Conservation (phyloP, 352 stramenopile genomes). For the Peronospora destructor region DNA sequence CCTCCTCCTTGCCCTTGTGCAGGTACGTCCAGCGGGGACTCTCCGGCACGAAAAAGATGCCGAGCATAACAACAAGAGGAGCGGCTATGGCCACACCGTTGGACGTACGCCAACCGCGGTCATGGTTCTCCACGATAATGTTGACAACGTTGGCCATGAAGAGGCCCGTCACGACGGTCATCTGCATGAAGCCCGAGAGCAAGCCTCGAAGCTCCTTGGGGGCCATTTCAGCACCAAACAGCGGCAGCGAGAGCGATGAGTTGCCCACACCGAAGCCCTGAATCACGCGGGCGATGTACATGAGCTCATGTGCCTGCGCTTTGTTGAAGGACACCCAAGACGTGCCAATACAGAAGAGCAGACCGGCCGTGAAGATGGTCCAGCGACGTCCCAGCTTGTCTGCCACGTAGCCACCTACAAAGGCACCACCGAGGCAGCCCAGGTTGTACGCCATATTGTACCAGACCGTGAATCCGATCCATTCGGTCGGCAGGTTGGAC, state of each 20-base stretch:
- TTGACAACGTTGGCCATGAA: conserved; percentile 36
- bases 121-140: conserved; percentile 26
- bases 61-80: conserved; percentile 31
- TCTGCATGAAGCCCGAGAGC: conserved; percentile 37
- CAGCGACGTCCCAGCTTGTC: conserved; percentile 28
- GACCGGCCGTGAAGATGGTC: conserved; percentile 28
- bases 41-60: conserved; percentile 44
- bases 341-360: conserved; percentile 36
- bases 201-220: conserved; percentile 28
- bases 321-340: conserved; percentile 27
- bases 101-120: conserved; percentile 32
- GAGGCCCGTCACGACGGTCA: conserved; percentile 30
- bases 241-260: conserved; percentile 24
- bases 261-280: conserved; percentile 34
- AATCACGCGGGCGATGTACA: conserved; percentile 28
- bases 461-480: conserved; percentile 27
- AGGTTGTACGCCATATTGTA: conserved; percentile 28
- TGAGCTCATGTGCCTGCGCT: conserved; percentile 15
- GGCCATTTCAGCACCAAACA: conserved; percentile 31
- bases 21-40: conserved; percentile 43
- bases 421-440: conserved; percentile 18
- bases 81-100: conserved; percentile 30
- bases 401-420: conserved; percentile 19
- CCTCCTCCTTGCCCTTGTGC: conserved; percentile 39
- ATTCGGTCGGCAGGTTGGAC: conserved; percentile 22